Percentiles rank a stretch among this genome's conserved stretches.
phyloP scores from a whole-genome alignment of 768 basidiomycete species.

The Nidularia sp. region DNA sequence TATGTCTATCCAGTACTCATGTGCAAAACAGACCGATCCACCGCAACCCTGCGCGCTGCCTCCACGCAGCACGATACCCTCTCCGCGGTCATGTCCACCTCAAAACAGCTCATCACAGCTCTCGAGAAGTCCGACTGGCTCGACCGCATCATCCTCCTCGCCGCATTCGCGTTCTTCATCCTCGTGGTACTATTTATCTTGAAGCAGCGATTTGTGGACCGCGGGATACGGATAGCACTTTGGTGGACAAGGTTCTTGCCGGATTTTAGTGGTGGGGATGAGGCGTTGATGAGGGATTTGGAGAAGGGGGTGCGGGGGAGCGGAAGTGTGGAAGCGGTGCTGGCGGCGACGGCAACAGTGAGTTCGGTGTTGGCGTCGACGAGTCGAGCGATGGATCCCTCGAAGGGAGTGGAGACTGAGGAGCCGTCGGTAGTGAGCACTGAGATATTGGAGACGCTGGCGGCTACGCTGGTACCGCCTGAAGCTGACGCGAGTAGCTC shows the following conservation, averaged over 20 bases:
- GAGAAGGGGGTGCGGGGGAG: too few relatives aligned
- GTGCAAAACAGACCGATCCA: slow-evolving; percentile 63
- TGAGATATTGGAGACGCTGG: too few relatives aligned
- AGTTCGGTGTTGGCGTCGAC: too few relatives aligned
- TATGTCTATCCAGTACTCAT: neutral
- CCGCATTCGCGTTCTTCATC: slow-evolving; percentile 78
- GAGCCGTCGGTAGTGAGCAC: too few relatives aligned
- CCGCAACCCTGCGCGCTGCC: slow-evolving; percentile 69
- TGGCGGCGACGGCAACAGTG: too few relatives aligned
- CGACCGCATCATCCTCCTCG: slow-evolving; percentile 82
- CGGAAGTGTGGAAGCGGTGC: too few relatives aligned
- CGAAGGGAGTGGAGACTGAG: too few relatives aligned
- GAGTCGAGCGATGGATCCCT: too few relatives aligned
- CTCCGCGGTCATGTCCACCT: slow-evolving; percentile 65
- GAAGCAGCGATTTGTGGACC: slow-evolving; percentile 83
- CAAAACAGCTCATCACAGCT: slow-evolving; percentile 79
- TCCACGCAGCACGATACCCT: slow-evolving; percentile 76
- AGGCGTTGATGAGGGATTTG: too few relatives aligned
- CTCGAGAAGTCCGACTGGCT: slow-evolving; percentile 91
- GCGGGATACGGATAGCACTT: slow-evolving; percentile 71
- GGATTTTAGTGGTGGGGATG: slow-evolving; percentile 24
- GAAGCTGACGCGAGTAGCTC: too few relatives aligned
- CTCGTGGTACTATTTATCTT: slow-evolving; percentile 83
- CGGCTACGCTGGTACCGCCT: too few relatives aligned
- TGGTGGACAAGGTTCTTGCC: slow-evolving; percentile 87